Evolutionary conservation across 23 red algal species (phyloP).

Genomic region (Cyanidiococcus yangmingshanensis): DNA sequence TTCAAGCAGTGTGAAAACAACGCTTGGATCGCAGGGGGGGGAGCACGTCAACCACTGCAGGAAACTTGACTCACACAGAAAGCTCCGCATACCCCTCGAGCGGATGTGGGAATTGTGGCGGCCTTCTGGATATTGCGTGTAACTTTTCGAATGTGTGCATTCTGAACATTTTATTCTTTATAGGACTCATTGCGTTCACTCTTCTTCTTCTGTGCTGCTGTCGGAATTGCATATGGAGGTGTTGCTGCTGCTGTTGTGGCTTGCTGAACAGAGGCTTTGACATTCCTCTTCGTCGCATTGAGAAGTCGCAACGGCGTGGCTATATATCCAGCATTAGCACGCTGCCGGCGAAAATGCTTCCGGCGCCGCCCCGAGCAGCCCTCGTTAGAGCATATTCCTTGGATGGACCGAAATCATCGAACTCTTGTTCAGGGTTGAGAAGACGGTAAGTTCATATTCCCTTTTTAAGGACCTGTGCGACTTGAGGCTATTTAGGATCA

Average conservation of each 20-base stretch:
- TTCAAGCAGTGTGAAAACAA: not conserved
- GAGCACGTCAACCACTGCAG: slow-evolving; percentile 1
- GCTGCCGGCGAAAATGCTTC: not conserved
- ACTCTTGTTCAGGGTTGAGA: too few relatives aligned
- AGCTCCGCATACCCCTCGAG: not conserved
- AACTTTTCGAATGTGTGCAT: slow-evolving; percentile 26
- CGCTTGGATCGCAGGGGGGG: slow-evolving; percentile 22
- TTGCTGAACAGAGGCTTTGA: not conserved
- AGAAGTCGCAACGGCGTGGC: not conserved
- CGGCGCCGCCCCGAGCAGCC: not conserved
- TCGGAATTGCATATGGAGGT: not conserved
- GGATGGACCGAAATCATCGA: too few relatives aligned
- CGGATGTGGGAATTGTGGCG: slow-evolving; percentile 15
- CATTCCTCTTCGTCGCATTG: not conserved
- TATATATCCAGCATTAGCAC: not conserved
- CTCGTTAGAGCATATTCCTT: not conserved
- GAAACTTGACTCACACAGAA: slow-evolving; percentile 9
- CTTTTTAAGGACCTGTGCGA: too few relatives aligned
- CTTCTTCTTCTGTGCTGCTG: slow-evolving; percentile 15
- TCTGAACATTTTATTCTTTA: slow-evolving; percentile 27
- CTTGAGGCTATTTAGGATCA: too few relatives aligned
- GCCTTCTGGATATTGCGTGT: slow-evolving; percentile 31
- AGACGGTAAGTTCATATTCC: too few relatives aligned
- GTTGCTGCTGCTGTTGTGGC: slow-evolving; percentile 1
- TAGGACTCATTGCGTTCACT: not conserved